A percentile compares a stretch with the other conserved stretches of the same genome.
Evolutionary conservation across 2,329 filamentous ascomycete genomes (phyloP).

Genomic region (Pyrenophora seminiperda): DNA sequence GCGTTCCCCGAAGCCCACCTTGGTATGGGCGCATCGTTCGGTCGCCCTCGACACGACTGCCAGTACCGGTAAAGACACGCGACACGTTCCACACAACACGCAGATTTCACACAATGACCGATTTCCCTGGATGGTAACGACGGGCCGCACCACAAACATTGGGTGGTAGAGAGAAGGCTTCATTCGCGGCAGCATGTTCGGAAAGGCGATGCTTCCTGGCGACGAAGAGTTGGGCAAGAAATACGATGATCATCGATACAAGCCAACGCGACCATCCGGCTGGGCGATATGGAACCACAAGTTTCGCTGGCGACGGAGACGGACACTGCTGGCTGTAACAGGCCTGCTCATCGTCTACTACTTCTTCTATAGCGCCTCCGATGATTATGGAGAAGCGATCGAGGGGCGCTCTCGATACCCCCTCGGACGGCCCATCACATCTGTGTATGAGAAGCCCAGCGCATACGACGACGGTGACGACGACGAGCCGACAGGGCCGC

Average conservation of each 20-base stretch:
- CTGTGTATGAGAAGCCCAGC: conserved; percentile 16
- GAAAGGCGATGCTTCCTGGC: conserved; percentile 53
- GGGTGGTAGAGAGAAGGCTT: conserved; percentile 36
- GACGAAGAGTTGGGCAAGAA: conserved; percentile 70
- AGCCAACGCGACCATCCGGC: conserved; percentile 46
- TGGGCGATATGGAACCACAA: conserved; percentile 31
- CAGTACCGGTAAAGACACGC: conserved; percentile 1
- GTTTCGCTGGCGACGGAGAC: conserved; percentile 56
- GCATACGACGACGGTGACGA: conserved; percentile 1
- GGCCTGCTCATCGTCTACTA: conserved; percentile 62
- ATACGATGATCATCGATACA: conserved; percentile 62
- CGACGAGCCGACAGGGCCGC: conserved; percentile 34
- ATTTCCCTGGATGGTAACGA: conserved; percentile 32
- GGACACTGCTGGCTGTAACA: conserved; percentile 49
- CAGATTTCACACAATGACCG: conserved; percentile 25
- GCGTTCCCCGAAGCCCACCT: neutral
- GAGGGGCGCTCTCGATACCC: conserved; percentile 3
- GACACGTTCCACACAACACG: conserved; percentile 7
- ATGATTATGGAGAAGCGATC: neutral
- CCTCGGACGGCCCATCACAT: conserved; percentile 9
- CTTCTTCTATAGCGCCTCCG: conserved; percentile 56
- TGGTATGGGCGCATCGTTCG: conserved; percentile 21
- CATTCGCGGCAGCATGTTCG: conserved; percentile 39
- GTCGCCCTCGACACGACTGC: conserved; percentile 23
- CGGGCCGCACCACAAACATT: conserved; percentile 25